Conservation (phyloP, 352 stramenopile species). For the Phytopythium aichiense region DNA sequence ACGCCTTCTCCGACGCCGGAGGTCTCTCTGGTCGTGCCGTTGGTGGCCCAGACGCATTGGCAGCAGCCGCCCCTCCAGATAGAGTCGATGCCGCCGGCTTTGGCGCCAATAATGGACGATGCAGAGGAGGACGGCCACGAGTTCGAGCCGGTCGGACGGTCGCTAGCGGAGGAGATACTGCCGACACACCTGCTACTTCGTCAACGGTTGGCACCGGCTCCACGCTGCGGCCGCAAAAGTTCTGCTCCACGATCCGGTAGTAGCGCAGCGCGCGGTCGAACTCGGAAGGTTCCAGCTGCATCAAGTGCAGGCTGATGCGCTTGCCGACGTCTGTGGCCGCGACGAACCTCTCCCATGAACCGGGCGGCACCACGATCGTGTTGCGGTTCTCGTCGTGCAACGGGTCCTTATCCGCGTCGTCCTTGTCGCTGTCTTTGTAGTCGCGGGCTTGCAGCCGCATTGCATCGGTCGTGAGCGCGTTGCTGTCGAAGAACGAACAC, state of each 20-base stretch:
- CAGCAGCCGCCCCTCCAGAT: background rate
- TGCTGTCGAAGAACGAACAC: slow-evolving; percentile 18
- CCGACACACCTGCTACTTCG: background rate
- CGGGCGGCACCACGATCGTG: slow-evolving; percentile 13
- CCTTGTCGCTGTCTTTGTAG: background rate
- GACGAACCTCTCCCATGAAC: slow-evolving; percentile 29
- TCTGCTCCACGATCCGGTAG: slow-evolving; percentile 32
- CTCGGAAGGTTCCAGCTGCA: slow-evolving; percentile 23
- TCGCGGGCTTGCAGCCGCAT: background rate
- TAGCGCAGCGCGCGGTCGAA: slow-evolving; percentile 25
- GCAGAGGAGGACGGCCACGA: background rate
- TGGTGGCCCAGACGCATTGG: background rate
- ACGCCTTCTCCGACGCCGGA: slow-evolving; percentile 4
- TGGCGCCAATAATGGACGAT: background rate
- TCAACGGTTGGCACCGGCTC: background rate
- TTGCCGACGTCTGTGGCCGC: slow-evolving; percentile 26
- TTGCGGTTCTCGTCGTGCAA: slow-evolving; percentile 8
- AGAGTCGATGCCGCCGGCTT: background rate
- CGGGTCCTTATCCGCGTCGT: slow-evolving; percentile 2
- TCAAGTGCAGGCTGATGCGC: slow-evolving; percentile 24
- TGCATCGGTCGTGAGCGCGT: background rate
- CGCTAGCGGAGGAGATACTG: background rate
- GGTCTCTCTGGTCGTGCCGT: background rate
- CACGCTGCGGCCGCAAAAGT: slow-evolving; percentile 1
- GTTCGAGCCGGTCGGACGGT: background rate